These are phyloP conservation scores for Acrodontium crateriforme DNA, from an alignment of 2,329 filamentous ascomycete species.

Conservation along the genomic window DNA sequence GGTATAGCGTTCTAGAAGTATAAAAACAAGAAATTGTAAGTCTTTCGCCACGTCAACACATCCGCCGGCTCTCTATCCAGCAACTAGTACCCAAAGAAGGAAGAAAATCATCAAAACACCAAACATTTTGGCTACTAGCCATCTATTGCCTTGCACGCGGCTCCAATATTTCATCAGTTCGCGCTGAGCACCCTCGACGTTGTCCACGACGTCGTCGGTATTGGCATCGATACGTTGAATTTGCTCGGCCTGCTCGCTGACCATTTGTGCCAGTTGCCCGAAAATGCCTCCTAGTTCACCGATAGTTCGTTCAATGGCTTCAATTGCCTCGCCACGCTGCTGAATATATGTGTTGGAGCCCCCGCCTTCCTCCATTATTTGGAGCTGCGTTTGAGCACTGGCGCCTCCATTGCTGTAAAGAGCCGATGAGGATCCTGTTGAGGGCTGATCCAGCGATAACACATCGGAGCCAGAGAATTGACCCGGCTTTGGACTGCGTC, in stretches of 20 bases:
- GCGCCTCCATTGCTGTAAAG: conserved; percentile 29
- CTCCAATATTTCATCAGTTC: conserved; percentile 97
- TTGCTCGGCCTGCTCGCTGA: conserved; percentile 93
- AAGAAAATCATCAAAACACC: conserved; percentile 79
- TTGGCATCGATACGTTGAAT: conserved; percentile 95
- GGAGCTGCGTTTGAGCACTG: conserved; percentile 68
- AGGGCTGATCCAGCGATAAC: conserved; percentile 42
- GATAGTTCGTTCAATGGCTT: conserved; percentile 92
- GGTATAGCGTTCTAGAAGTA: no score
- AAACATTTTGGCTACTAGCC: conserved; percentile 77
- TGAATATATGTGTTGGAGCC: conserved; percentile 80
- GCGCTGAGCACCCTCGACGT: conserved; percentile 90
- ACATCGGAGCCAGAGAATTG: conserved; percentile 25
- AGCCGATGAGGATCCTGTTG: conserved; percentile 19
- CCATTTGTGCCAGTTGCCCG: conserved; percentile 89
- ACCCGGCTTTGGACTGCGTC: conserved; percentile 36
- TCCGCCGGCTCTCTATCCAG: conserved; percentile 11
- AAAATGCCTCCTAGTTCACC: conserved; percentile 85
- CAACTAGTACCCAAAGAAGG: conserved; percentile 23
- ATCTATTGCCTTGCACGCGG: conserved; percentile 83
- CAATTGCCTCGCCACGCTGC: conserved; percentile 86
- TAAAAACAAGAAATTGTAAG: no score
- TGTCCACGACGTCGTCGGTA: conserved; percentile 94
- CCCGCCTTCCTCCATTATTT: conserved; percentile 73
- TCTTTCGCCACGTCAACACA: neutral